Base-by-base conservation (phyloP, 257 asterid species). In the Solanum dulcamara region DNA sequence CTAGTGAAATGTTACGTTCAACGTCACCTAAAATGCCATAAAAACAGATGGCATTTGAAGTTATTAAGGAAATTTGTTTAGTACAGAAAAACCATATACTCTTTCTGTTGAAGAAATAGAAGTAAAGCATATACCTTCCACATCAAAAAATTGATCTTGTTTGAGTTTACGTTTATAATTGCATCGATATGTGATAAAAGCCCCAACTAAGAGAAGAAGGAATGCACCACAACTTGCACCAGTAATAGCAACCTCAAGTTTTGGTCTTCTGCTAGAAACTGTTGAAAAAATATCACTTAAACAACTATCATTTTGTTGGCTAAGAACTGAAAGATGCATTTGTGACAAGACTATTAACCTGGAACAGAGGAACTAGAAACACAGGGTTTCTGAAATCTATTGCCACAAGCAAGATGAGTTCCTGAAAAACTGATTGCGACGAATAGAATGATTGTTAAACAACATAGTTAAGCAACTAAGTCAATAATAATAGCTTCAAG, bases 341-440 rank as follows among this genome's bases (percentile, higher is more conserved):
- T 13, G 44, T 46, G 51, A 67, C 20, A 30, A 46, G 66, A 79
- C 83, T 48, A 79, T 30, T 79, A 70, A 93, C 98, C 98, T 91
- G 93, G 91, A 72, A 85, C 35, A 37, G 95, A 89, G 86, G 97
- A 90, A 85, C 88, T 90, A 50, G 97, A 92, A 84, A 89, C 88
- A 90, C 99, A 96, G 81, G 98, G 95, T 46, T 93, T 92, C 79
- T 91, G 90, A 86, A 92, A 85, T 81, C 89, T 90, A 38, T 85
- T 82, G 75, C 98, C 97, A 81, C 98, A 96, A 35, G 86, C 86
- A 57, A 96, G 97, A 87, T 32, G 89, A 83, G 96, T 96, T 66
- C 88, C 94, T 75, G 97, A 91, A 87, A 94, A 96, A 89, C 99
- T 96, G 95, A 85, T 48, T 48, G 81, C 17, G 64, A 48, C 14